Base-by-base conservation (phyloP, 225 moss, liverwort and hornwort species). In the Neckera pumila region DNA sequence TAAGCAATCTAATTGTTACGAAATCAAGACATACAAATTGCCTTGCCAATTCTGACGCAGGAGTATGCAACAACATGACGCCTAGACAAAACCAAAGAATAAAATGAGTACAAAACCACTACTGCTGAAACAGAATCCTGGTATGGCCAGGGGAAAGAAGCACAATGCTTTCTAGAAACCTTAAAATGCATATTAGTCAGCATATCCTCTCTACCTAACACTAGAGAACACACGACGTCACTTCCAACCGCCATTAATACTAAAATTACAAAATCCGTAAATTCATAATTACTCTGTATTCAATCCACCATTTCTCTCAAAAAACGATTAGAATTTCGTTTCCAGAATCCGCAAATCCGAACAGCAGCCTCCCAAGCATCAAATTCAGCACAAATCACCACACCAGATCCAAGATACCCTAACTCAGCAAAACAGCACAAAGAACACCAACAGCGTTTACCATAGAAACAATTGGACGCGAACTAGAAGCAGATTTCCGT, bases 381-480 rank as follows among this genome's bases (percentile, higher is more conserved):
- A 25, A 65, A 72, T 71, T 80, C 45, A 64, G 56, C 81, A 16
- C 22, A 64, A 33, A 43, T 65, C 45, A 58, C 33, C 65, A 65
- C 25, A 51, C 25, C 23, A n/a, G 26, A 65, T 33, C 17, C 17
- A 26, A 75, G 49, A 60, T 13, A 73, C 53, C 59, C 59, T 31
- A 90, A 86, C 26, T 74, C 67, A 75, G 31, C 9, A 27, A 27
- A 76, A 18, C 9, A 71, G 10, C 27, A 17, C 58, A 26, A 86
- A 49, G 4, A 54, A 61, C 38, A 27, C 51, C 49, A 72, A 8
- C 26, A 66, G 34, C 13, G 20, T 62, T 72, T 65, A 93, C 93
- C 92, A 92, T 93, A n/a, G 92, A 83, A 85, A 93, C 57, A 80
- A 92, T 45, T 13, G 61, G 64, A 59, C 92, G 89, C 47, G 92